Percentiles rank a stretch among this genome's conserved stretches.
phyloP scores from a whole-genome alignment of 768 basidiomycete genomes.

The Epithele typhae region DNA sequence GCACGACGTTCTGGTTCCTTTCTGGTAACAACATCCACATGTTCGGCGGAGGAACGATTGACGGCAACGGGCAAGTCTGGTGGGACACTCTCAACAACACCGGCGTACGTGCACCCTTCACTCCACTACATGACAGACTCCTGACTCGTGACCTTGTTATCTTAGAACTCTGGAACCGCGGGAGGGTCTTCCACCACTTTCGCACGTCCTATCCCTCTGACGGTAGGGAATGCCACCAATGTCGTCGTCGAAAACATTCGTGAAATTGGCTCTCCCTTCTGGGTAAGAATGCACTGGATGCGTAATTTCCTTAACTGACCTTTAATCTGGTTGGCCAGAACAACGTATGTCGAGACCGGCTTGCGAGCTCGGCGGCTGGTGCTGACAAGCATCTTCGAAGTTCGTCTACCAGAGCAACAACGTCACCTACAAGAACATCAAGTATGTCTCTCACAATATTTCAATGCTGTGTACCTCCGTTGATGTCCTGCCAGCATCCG shows the following conservation, averaged over 20 bases:
- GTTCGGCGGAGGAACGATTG: slow-evolving; percentile 43
- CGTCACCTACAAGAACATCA: slow-evolving; percentile 37
- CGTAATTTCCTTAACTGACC: neutral
- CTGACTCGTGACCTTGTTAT: neutral
- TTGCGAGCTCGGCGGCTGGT: neutral
- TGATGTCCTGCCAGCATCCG: slow-evolving; percentile 23
- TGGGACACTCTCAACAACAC: slow-evolving; percentile 28
- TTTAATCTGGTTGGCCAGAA: slow-evolving; percentile 7
- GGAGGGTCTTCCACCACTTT: slow-evolving; percentile 40
- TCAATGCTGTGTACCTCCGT: neutral
- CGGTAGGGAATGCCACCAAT: slow-evolving; percentile 38
- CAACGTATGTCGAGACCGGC: slow-evolving; percentile 11
- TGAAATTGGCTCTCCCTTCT: slow-evolving; percentile 37
- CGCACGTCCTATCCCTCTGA: slow-evolving; percentile 41
- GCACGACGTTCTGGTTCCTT: slow-evolving; percentile 38
- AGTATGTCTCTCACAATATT: slow-evolving; percentile 16
- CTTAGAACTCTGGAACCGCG: slow-evolving; percentile 33
- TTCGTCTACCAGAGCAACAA: slow-evolving; percentile 41
- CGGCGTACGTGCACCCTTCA: slow-evolving; percentile 8
- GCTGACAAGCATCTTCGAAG: slow-evolving; percentile 7
- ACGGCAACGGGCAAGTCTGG: slow-evolving; percentile 45
- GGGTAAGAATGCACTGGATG: slow-evolving; percentile 27
- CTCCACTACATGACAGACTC: neutral
- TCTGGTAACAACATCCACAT: slow-evolving; percentile 33
- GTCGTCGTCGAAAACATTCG: slow-evolving; percentile 37